Base-by-base conservation (phyloP, 1,284 basidiomycete species). In the Ceratorhiza oryzae-sativae region DNA sequence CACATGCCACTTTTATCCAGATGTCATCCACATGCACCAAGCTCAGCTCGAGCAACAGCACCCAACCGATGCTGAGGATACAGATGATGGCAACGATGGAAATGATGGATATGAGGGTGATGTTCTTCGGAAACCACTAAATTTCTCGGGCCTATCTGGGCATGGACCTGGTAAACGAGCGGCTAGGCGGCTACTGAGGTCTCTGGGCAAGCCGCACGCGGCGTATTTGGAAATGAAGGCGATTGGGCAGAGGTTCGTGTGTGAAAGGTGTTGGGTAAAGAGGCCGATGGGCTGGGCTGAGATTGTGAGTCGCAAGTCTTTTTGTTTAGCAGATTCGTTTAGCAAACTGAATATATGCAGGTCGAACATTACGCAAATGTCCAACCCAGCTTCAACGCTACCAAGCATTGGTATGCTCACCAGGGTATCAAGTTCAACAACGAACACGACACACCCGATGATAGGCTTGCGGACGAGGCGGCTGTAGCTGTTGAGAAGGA, bases 201-300 rank as follows among this genome's bases (percentile, higher is more conserved):
- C 25, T n/a, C 42, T 70, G 12, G 67, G 67, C 1, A 41, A 42
- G 25, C 53, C 39, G 10, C 39, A 59, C 18, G 67, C 67, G 32
- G 67, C 67, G 27, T 70, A 70, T 59, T 32, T 70, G 20, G 67
- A 70, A 30, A 70, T 70, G 67, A 70, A 59, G 41, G 67, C 53
- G 8, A 39, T 58, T 6, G 67, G 67, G 20, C 15, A 49, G 42
- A 41, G 67, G 34, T 70, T 70, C 46, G 55, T 59, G 41, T 70
- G 67, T 46, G 49, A 45, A 18, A n/a, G 67, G 27, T 70, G 67
- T 39, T 70, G 42, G 53, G 42, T 70, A 34, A 42, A 59, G 55
- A 70, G 46, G 20, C 67, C 67, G 1, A 70, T 70, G 67, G 55
- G 39, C 2, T 70, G 67, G 67, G 42, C 55, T 46, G 67, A 70